phyloP scores from a whole-genome alignment of 176 grass and related monocot species.

The Phoenix roebelenii region DNA sequence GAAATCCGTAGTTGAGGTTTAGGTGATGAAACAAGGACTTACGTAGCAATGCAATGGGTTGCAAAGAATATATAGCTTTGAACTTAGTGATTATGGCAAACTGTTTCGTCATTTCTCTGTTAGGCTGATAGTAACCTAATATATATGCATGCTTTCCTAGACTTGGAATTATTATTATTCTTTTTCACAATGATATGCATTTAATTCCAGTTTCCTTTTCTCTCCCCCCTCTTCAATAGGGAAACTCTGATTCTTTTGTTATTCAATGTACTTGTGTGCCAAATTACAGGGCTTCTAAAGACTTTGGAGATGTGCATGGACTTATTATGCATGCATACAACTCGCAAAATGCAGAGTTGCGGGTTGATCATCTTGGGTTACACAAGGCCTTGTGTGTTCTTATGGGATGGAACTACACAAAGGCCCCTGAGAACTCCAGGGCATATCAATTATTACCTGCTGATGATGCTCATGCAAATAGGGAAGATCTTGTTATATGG shows the following conservation, averaged over 20 bases:
- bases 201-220: too few species aligned
- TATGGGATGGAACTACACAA: slow-evolving; percentile 92
- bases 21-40: too few species aligned
- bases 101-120: too few species aligned
- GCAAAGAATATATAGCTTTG: too few species aligned
- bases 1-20: too few species aligned
- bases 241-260: neutral
- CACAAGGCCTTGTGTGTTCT: slow-evolving; percentile 96
- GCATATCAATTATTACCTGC: slow-evolving; percentile 73
- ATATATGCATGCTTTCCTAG: too few species aligned
- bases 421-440: slow-evolving; percentile 83
- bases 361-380: slow-evolving; percentile 81
- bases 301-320: slow-evolving; percentile 78
- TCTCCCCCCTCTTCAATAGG: too few species aligned
- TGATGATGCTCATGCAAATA: slow-evolving; percentile 71
- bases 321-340: slow-evolving; percentile 84
- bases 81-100: too few species aligned
- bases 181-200: too few species aligned
- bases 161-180: too few species aligned
- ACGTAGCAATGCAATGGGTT: too few species aligned
- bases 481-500: slow-evolving; percentile 94
- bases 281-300: slow-evolving; percentile 79
- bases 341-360: slow-evolving; percentile 56
- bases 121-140: too few species aligned
- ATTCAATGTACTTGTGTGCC: slow-evolving; percentile 3